Conservation (phyloP, 768 basidiomycete genomes). For the Chalciporus chontae region DNA sequence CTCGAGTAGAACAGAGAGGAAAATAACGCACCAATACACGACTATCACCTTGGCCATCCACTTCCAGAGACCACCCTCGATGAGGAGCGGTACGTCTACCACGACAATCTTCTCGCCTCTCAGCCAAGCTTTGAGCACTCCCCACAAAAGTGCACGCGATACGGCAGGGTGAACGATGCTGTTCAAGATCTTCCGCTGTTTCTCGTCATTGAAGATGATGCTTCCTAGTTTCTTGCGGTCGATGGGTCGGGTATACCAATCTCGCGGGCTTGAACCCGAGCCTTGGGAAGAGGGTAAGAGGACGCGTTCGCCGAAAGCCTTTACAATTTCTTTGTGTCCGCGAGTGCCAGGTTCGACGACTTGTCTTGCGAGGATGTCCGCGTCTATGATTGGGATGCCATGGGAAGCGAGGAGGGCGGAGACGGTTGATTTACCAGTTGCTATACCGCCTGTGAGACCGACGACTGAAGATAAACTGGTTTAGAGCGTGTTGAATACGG, state of each 20-base stretch:
- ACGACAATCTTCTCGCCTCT: conserved; percentile 75
- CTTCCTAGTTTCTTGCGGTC: conserved; percentile 81
- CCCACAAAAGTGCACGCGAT: conserved; percentile 68
- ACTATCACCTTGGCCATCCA: conserved; percentile 83
- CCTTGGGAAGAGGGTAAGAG: conserved; percentile 37
- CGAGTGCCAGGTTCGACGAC: conserved; percentile 83
- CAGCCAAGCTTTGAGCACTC: conserved; percentile 69
- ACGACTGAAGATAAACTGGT: conserved; percentile 52
- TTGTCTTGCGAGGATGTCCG: conserved; percentile 82
- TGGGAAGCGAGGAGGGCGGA: conserved; percentile 66
- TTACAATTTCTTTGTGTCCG: conserved; percentile 62
- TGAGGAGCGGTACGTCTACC: conserved; percentile 87
- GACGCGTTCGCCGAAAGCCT: conserved; percentile 68
- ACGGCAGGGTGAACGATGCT: conserved; percentile 90
- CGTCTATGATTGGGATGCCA: conserved; percentile 83
- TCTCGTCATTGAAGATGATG: conserved; percentile 79
- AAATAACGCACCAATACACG: conserved; percentile 80
- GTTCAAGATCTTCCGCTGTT: conserved; percentile 71
- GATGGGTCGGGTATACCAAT: conserved; percentile 56
- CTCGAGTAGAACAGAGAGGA: background rate
- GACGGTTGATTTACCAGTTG: conserved; percentile 95
- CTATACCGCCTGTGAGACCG: conserved; percentile 94
- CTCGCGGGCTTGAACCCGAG: background rate
- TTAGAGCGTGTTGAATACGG: background rate
- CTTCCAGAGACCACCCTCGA: conserved; percentile 84